Percentiles rank a stretch among this genome's conserved stretches.
These are phyloP conservation scores for Poteriospumella lacustris DNA, from an alignment of 108 stramenopile species.

Conservation along the genomic window DNA sequence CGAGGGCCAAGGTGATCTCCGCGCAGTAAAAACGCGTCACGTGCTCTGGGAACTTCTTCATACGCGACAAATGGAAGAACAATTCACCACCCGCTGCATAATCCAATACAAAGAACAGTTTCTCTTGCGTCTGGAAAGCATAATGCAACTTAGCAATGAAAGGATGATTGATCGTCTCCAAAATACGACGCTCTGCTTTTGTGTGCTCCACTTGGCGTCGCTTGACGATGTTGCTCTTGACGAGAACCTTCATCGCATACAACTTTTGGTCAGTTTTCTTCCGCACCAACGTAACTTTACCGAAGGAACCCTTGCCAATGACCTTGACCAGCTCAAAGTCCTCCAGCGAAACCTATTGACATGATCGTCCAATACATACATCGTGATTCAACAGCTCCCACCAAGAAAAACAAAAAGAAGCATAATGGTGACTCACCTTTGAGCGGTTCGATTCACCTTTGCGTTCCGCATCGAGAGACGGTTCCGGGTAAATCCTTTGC, in stretches of 20 bases:
- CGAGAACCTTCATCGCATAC: slow-evolving; percentile 92
- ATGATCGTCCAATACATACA: no score
- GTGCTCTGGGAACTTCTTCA: slow-evolving; percentile 28
- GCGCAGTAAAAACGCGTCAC: slow-evolving; percentile 47
- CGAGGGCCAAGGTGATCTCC: slow-evolving; percentile 49
- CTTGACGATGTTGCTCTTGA: slow-evolving; percentile 65
- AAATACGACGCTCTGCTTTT: slow-evolving; percentile 82
- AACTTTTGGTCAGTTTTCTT: slow-evolving; percentile 63
- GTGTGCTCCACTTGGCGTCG: slow-evolving; percentile 64
- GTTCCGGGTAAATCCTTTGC: not conserved
- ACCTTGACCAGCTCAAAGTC: slow-evolving; percentile 51
- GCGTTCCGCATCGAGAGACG: no score
- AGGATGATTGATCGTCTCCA: slow-evolving; percentile 81
- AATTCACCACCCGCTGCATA: slow-evolving; percentile 59
- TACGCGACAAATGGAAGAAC: slow-evolving; percentile 45
- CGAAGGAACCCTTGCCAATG: slow-evolving; percentile 96
- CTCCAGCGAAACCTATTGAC: slow-evolving; percentile 31
- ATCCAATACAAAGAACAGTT: slow-evolving; percentile 62
- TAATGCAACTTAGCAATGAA: slow-evolving; percentile 90
- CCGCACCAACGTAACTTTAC: slow-evolving; percentile 73
- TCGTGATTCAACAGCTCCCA: no score
- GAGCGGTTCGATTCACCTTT: no score
- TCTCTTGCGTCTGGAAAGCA: slow-evolving; percentile 87
- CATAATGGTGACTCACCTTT: no score
- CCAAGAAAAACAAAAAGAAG: no score